These are phyloP conservation scores for Mortierella hygrophila DNA, from an alignment of 192 early-diverging fungal genomes.

Conservation along the genomic window DNA sequence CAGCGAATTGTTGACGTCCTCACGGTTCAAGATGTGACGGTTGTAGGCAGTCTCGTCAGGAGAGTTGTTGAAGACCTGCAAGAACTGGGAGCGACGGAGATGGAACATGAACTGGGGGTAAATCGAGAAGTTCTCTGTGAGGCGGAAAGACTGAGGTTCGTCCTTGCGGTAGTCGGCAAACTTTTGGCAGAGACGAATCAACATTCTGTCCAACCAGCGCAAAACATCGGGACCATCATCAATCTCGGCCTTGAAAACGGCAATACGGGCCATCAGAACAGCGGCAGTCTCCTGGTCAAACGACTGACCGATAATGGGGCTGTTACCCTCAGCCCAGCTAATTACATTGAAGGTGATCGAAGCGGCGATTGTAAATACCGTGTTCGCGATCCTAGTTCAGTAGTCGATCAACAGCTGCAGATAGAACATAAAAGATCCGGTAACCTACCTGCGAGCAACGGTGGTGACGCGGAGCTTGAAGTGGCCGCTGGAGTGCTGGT, in stretches of 20 bases:
- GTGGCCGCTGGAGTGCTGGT: constrained; percentile 94
- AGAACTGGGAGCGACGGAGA: constrained; percentile 94
- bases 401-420: not conserved
- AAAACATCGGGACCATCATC: constrained; percentile 98
- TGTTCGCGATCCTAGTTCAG: not conserved
- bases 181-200: constrained; percentile 97
- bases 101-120: constrained; percentile 99
- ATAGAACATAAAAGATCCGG: no score
- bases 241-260: constrained; percentile 96
- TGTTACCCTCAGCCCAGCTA: constrained; percentile 81
- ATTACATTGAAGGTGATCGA: not conserved
- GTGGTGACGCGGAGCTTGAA: constrained; percentile 96
- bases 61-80: constrained; percentile 99
- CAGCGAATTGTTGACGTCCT: constrained; percentile 97
- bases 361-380: not conserved
- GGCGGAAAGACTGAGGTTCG: constrained; percentile 91
- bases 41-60: constrained; percentile 98
- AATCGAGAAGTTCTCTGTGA: constrained; percentile 95
- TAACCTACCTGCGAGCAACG: constrained; percentile 77
- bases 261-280: constrained; percentile 97
- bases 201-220: constrained; percentile 98
- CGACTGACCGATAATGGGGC: constrained; percentile 88
- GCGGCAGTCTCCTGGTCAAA: constrained; percentile 99
- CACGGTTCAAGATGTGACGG: constrained; percentile 93
- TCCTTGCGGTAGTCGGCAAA: constrained; percentile 98